Evolutionary conservation across 2,329 filamentous ascomycete genomes (phyloP), one percentile per base, ranked within the genome.

Genomic region (Sordariomycetes sp.): DNA sequence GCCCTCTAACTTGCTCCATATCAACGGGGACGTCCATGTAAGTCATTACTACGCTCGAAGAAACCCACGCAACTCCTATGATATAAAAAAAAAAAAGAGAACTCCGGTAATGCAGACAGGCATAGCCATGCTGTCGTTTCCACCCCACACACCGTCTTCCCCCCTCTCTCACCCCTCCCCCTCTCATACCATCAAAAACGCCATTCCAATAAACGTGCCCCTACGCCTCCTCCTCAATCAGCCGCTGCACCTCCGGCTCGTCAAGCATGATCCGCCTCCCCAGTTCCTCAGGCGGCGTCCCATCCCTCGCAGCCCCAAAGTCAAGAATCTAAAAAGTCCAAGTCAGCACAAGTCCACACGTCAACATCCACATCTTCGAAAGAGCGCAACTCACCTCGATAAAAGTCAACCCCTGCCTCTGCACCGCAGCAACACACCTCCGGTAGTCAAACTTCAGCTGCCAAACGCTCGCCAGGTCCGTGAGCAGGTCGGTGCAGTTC

Each of bases 391-490:
- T 74, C 70, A 96, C 94, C 82, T 99, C 94, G 59, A 99, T 90
- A 69, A 95, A 99, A 22, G 94, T 99, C 64, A 96, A 73, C 65
- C 84, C 86, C 62, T 96, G 90, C 58, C 94, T 82, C 75, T 99
- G 94, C 58, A 99, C 94, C 52, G 94, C 94, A 59, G 94, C 94
- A 58, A 99, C 94, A 69, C 94, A 99, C 68, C 92, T 82, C 63
- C 94, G 81, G 67, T 95, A 90, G 66, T 99, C 91, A 72, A 99
- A 99, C 66, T 94, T 94, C 65, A 99, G 94, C 74, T 99, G 94
- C 94, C 94, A 99, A 8, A 99, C 94, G n/a, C 92, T 91, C 63
- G 86, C 92, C 39, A 99, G 78, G 66, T 96, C 91, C 15, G 90
- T 96, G 65, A 99, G 77, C 50, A 99, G 79, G 70, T 99, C 92